Base-by-base conservation (phyloP, 495 filamentous ascomycete species). In the Xylaria telfairii region DNA sequence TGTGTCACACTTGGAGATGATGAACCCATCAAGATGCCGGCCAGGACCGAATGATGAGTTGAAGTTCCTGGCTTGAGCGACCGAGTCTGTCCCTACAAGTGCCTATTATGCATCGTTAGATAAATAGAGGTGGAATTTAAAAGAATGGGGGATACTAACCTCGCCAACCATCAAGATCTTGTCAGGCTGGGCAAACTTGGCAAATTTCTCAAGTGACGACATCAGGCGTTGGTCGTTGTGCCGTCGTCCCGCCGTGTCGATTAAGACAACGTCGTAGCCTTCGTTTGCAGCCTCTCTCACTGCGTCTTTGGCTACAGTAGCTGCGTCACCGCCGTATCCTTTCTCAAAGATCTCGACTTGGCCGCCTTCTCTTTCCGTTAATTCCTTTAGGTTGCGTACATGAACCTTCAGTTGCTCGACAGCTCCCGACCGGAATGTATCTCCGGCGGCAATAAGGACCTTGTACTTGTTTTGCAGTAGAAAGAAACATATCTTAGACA, bases 81-180 rank as follows among this genome's bases (percentile, higher is more conserved):
- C 96, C 24, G 92, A 93, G 79, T 99, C 96, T 10, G 92, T 95
- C 28, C 96, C 96, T 3, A 98, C 96, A 9, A 99, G 86, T 26
- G 96, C 96, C 87, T 86, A 53, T 42, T 47, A 42, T 7, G 28
- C 37, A 56, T 41, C 17, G 46, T 70, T 65, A 70, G 74, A 76
- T 59, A 79, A 73, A 21, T 0, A n/a, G 21, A 47, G 28, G 56
- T 30, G 51, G 30, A 6, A 46, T 66, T n/a, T 37, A 19, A 24
- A 3, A 47, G 28, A 13, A 42, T 37, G 13, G 44, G 47, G 26
- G 21, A 12, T 61, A 76, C 83, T 77, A 79, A 87, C 86, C 81
- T 99, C 96, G 69, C 94, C 96, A 77, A 99, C 96, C 96, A 99
- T 98, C 75, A 99, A 87, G 70, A 98, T 97, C 86, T 99, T 98